Evolutionary conservation across 352 stramenopile species (phyloP), one percentile per base, ranked within the genome.

Genomic region (Phytophthora agathidicida): DNA sequence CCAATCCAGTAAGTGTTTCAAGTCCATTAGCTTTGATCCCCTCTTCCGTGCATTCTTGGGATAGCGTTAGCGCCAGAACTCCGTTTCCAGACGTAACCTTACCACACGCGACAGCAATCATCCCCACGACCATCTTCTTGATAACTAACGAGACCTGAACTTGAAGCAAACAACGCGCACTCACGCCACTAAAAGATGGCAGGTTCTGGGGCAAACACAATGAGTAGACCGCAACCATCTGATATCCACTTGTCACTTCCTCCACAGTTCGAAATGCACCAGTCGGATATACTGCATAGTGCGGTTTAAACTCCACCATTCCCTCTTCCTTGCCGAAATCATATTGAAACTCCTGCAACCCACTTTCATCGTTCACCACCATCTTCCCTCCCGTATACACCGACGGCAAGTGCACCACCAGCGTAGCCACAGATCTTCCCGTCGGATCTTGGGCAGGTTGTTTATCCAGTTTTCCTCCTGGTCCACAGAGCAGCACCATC

Each of bases 341-440:
- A 20, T 61, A 61, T 20, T 42, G 35, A 17, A 48, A 49, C 36
- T 50, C 27, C 3, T 45, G 58, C 31, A 44, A 28, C 4, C 7
- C 51, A 2, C 31, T 24, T 37, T 50, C 46, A 19, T 58, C 22
- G 26, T 33, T 33, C 46, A 65, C 56, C 23, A 65, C 35, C 30
- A 58, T 28, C 17, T 43, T 33, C 20, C 46, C 47, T 17, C 47
- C 56, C 10, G 26, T 26, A 27, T 27, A 48, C n/a, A 17, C 28
- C 9, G 56, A 60, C 14, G 56, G 56, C 19, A 65, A 35, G 13
- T 53, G 47, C 20, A 65, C 47, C 14, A 65, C 35, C 5, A 66
- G 35, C 7, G 33, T 63, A 5, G 44, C 54, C 44, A 56, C 39
- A 9, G 36, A 48, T 13, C 23, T 28, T 5, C 23, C 23, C 5